Base-by-base conservation (phyloP, 257 asterid genomes). In the Solanum virginianum region DNA sequence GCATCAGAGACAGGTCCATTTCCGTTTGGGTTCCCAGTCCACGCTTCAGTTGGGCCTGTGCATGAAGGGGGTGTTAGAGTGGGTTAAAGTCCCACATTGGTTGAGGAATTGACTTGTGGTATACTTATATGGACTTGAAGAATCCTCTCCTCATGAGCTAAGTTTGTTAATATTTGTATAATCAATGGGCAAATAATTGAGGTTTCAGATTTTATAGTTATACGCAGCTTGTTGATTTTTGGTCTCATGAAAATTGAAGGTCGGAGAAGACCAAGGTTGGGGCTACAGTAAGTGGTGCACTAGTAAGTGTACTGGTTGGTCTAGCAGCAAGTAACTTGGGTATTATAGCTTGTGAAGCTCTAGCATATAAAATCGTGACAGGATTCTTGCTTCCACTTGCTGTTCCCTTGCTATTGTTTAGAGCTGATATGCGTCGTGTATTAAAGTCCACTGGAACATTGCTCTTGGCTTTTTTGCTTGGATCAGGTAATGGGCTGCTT, bases 301-400 rank as follows among this genome's bases (percentile, higher is more conserved):
- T 96, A 87, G 99, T 94, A 81, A 96, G 98, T 87, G 88, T 88
- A 51, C 85, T 96, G 72, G 88, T 93, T 24, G 98, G 97, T 43
- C 93, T 96, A 10, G 99, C 94, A 7, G 94, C 95, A 6, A 93
- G 98, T 81, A 96, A 96, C 92, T 85, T 94, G 90, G 99, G 99
- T 68, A 84, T 96, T 84, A 91, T 96, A 55, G 94, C 93, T 20
- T 85, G 87, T 71, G 96, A 93, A 66, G 95, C 99, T 4, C 88
- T 93, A 11, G 99, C 98, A 7, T 96, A 96, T 71, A 89, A 91
- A 18, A 89, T 93, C n/a, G 99, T 96, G 49, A 59, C 93, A 89
- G 92, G 85, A 13, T 90, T 91, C 88, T 91, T 96, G 91, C 89
- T 96, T 63, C 98, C 99, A 1, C 85, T 94, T 87, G 98, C 99